Evolutionary conservation across 495 filamentous ascomycete species (phyloP).

Genomic region (Usnea hakonensis): DNA sequence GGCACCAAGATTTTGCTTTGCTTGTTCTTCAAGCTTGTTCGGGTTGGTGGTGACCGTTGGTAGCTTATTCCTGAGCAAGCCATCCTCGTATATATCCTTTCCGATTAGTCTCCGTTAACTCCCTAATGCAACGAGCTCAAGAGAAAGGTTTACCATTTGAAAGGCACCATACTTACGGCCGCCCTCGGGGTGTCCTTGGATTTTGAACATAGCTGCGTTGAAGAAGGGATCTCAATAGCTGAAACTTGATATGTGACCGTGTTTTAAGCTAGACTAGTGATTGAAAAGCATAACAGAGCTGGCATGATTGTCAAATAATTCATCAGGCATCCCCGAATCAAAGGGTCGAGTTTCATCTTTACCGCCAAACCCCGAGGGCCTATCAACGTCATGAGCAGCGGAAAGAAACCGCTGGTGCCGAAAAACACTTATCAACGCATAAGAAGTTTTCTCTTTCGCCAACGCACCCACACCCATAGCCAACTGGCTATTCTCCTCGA

Average conservation of each 20-base stretch:
- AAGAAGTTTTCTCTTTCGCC: too few species aligned
- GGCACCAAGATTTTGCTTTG: slow-evolving; percentile 38
- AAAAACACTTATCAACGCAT: too few species aligned
- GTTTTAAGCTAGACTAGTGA: too few species aligned
- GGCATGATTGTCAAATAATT: too few species aligned
- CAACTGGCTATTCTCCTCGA: too few species aligned
- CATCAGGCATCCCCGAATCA: too few species aligned
- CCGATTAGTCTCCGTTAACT: background rate
- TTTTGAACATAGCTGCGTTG: slow-evolving; percentile 8
- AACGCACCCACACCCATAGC: too few species aligned
- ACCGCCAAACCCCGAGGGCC: background rate
- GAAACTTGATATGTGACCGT: background rate
- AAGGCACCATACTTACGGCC: slow-evolving; percentile 21
- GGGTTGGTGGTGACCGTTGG: slow-evolving; percentile 55
- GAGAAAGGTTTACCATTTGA: slow-evolving; percentile 7
- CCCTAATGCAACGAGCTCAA: background rate
- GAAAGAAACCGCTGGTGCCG: background rate
- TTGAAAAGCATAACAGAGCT: background rate
- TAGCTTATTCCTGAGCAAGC: slow-evolving; percentile 38
- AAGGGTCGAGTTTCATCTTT: background rate
- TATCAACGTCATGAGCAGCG: background rate
- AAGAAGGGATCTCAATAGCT: background rate
- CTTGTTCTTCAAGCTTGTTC: slow-evolving; percentile 50
- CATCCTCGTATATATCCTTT: slow-evolving; percentile 43
- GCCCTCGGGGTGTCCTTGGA: slow-evolving; percentile 19